phyloP scores from a whole-genome alignment of 148 eudicot species.

The Rhododendron vialii region DNA sequence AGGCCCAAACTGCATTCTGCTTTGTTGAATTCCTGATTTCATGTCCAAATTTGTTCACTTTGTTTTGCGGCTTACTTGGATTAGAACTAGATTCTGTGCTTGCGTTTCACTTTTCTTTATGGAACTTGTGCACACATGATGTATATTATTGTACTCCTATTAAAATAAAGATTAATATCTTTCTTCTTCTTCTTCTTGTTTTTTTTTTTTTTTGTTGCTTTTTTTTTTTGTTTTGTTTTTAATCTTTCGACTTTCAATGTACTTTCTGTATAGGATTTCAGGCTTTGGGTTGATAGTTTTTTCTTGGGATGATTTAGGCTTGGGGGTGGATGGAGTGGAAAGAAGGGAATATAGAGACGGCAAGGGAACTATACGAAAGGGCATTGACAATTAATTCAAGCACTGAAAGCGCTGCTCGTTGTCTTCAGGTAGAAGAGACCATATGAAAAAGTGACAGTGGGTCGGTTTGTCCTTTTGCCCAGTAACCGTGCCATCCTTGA shows the following conservation, averaged over 20 bases:
- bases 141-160: neutral
- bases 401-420: conserved; percentile 90
- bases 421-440: conserved; percentile 65
- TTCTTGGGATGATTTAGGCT: conserved; percentile 42
- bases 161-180: neutral
- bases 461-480: neutral
- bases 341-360: conserved; percentile 77
- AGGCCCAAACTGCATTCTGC: neutral
- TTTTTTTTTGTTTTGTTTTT: too few species aligned
- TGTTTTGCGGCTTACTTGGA: neutral
- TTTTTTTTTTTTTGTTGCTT: too few species aligned
- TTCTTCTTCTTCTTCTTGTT: too few species aligned
- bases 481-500: neutral
- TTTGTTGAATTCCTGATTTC: neutral
- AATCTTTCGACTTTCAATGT: neutral
- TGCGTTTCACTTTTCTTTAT: neutral
- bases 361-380: conserved; percentile 74
- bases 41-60: neutral
- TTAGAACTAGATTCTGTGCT: neutral
- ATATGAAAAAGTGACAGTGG: neutral
- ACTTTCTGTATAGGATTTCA: neutral
- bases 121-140: neutral
- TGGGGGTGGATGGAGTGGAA: conserved; percentile 99
- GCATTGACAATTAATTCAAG: conserved; percentile 67
- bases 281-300: neutral